A percentile compares a stretch with the other conserved stretches of the same genome.
Evolutionary conservation across 768 basidiomycete species (phyloP).

Genomic region (Leccinum pellstonianum): DNA sequence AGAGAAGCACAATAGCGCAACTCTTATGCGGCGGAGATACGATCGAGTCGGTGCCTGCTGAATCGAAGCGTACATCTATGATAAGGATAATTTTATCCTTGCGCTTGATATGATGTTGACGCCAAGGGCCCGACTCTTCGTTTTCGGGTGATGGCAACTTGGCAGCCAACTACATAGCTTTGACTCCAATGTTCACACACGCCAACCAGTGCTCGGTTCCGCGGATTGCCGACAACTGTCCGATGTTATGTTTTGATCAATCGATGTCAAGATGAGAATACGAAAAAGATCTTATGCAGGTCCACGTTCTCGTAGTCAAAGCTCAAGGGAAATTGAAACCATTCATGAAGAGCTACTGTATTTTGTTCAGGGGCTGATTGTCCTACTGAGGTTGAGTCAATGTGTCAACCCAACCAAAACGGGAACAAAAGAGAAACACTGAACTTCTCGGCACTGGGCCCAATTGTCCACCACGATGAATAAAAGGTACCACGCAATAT

Average conservation of each 20-base stretch:
- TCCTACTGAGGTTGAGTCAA: neutral
- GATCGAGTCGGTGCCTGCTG: constrained; percentile 7
- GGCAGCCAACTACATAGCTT: too few species aligned
- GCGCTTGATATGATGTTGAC: neutral
- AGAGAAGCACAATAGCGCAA: constrained; percentile 45
- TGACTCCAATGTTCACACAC: neutral
- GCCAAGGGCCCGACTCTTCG: too few species aligned
- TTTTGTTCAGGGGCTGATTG: constrained; percentile 11
- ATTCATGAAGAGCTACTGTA: neutral
- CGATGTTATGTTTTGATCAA: neutral
- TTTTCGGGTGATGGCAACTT: too few species aligned
- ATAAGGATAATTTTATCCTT: too few species aligned
- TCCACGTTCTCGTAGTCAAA: neutral
- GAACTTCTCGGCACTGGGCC: neutral
- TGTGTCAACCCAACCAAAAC: neutral
- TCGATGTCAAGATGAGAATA: neutral
- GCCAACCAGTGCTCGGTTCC: too few species aligned
- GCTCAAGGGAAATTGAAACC: neutral
- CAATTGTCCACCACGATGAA: constrained; percentile 18
- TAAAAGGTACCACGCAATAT: constrained; percentile 8
- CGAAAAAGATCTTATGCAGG: neutral
- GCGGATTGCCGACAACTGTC: neutral
- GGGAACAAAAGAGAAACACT: constrained; percentile 20
- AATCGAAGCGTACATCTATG: constrained; percentile 14
- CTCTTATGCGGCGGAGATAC: constrained; percentile 24